Base-by-base conservation (phyloP, 768 basidiomycete species). In the Obba rivulosa region DNA sequence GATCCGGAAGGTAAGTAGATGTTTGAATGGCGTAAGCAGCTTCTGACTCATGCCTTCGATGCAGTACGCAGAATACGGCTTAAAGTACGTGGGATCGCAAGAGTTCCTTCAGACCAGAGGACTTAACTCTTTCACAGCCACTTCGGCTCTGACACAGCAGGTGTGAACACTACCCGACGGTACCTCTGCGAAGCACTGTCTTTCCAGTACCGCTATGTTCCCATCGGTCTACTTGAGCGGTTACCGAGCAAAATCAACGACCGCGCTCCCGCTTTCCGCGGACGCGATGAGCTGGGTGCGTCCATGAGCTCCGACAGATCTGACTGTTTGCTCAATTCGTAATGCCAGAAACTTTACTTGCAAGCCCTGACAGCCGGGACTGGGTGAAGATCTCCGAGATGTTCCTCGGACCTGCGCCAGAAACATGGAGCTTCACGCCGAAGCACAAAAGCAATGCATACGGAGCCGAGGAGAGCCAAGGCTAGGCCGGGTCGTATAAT, bases 301-400 rank as follows among this genome's bases (percentile, higher is more conserved):
- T 18, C 5, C 20, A 11, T 31, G 22, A 1, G 1, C 43, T 43
- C 23, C 7, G 13, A 31, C 13, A 5, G 38, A 34, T 8, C 22
- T 35, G 13, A 31, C 13, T 38, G 38, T 41, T n/a, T 36, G 9
- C 5, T 18, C n/a, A 23, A 37, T 20, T 18, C 38, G n/a, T 50
- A 34, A 21, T 25, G 21, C 41, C 58, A 92, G 91, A 94, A 74
- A 91, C 89, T 0, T 70, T 95, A 5, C 72, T 95, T 4, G 81
- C 90, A 3, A 92, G 89, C 57, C 73, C 76, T 2, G 78, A 89
- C 59, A 85, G 87, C 61, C 70, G 74, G 34, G 90, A 94, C 61
- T 95, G 93, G 93, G 87, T 94, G 36, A 89, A 83, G 69, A 83
- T 99, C 40, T 87, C 88, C 1, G 91, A 94, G 68, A 93, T 95